phyloP scores from a whole-genome alignment of 495 filamentous ascomycete species.

The Aspergillus nanangensis region DNA sequence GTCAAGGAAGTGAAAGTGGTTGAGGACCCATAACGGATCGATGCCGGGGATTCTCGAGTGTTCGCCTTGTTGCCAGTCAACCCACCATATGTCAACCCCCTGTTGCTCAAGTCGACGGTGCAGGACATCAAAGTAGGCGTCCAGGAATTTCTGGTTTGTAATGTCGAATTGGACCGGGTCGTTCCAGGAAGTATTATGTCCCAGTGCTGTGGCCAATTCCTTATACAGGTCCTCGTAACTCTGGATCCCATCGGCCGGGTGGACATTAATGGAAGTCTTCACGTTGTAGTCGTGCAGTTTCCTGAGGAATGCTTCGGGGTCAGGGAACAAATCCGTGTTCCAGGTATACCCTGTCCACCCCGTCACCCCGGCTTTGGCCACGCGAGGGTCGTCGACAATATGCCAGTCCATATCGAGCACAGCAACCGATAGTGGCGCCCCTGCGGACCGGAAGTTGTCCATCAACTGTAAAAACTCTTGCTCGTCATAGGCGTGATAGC shows the following conservation, averaged over 20 bases:
- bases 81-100: constrained; percentile 58
- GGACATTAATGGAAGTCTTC: constrained; percentile 51
- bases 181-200: constrained; percentile 36
- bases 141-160: constrained; percentile 44
- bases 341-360: constrained; percentile 62
- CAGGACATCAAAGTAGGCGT: constrained; percentile 54
- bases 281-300: constrained; percentile 41
- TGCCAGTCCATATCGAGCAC: constrained; percentile 65
- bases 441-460: constrained; percentile 39
- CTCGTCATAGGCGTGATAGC: constrained; percentile 49
- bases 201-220: constrained; percentile 43
- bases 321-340: constrained; percentile 51
- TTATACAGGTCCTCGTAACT: constrained; percentile 48
- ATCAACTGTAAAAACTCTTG: constrained; percentile 50
- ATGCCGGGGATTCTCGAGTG: constrained; percentile 47
- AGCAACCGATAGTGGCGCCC: constrained; percentile 50
- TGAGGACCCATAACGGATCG: constrained; percentile 59
- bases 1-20: constrained; percentile 57
- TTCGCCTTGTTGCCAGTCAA: constrained; percentile 60
- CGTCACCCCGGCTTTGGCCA: constrained; percentile 24
- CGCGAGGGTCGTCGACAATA: constrained; percentile 36
- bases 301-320: constrained; percentile 38
- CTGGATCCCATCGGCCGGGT: constrained; percentile 52
- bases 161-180: constrained; percentile 52
- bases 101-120: constrained; percentile 45